Conservation (phyloP, 2,329 filamentous ascomycete genomes). For the Paracoccidioides lutzii region DNA sequence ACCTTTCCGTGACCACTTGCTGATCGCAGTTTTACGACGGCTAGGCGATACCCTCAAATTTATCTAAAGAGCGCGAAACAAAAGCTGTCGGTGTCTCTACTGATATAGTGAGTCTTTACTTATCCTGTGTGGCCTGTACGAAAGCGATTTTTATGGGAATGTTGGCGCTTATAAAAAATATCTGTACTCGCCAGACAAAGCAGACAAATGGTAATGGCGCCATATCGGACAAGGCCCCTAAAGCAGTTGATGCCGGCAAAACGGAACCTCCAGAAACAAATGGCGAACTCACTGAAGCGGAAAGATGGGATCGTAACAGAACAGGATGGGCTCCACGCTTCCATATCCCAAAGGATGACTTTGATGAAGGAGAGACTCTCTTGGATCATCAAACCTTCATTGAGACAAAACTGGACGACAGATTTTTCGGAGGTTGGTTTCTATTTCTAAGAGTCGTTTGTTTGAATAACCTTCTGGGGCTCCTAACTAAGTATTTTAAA, state of each 20-base stretch:
- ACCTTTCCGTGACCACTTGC: background rate
- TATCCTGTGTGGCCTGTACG: background rate
- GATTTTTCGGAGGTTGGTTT: conserved; percentile 67
- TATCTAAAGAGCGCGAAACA: conserved; percentile 40
- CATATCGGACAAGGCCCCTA: conserved; percentile 61
- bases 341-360: conserved; percentile 43
- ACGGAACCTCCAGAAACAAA: conserved; percentile 39
- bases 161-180: conserved; percentile 2
- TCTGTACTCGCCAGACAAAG: conserved; percentile 40
- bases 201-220: conserved; percentile 54
- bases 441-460: background rate
- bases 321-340: conserved; percentile 87
- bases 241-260: conserved; percentile 44
- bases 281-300: conserved; percentile 42
- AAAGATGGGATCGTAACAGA: conserved; percentile 43
- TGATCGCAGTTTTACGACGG: background rate
- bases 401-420: conserved; percentile 72
- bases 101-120: conserved; percentile 45
- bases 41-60: conserved; percentile 26
- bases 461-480: background rate
- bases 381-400: conserved; percentile 81
- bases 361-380: conserved; percentile 50
- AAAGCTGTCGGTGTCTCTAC: conserved; percentile 48
- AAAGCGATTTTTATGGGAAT: background rate
- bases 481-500: conserved; percentile 5